Evolutionary conservation across 116 monocot species (phyloP), one percentile per base, ranked within the genome.

Genomic region (Dioscorea cayenensis): DNA sequence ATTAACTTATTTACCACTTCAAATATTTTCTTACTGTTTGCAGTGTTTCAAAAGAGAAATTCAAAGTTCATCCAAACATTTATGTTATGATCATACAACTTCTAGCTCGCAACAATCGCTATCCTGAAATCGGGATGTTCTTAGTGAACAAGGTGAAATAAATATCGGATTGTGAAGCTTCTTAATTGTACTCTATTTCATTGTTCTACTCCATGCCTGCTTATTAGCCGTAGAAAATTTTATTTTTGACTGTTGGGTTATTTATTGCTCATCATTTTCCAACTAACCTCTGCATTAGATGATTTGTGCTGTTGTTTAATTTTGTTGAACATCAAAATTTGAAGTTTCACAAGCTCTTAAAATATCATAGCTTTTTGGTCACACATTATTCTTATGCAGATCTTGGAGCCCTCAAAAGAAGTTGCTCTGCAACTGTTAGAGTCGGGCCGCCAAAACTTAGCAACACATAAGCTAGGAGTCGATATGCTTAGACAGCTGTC

Each of bases 381-480:
- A 19, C 18, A 7, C 18, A 28, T 69, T 27, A 14, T 67, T 75
- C 3, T 74, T 9, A 28, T 75, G 68, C 91, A 99, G 99, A 89
- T 99, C 49, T 60, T 94, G 50, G 91, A 94, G 52, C 94, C 99
- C 8, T 99, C 91, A 28, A 94, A 91, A 80, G 94, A 87, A 80
- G 84, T 89, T 67, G 89, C 91, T 29, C 58, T 99, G 51, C 94
- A 91, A 79, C 81, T 99, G 5, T 36, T 91, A 28, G 85, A 89
- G 16, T 74, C 75, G 38, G 88, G 89, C 11, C 84, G 59, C 28
- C 78, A 89, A 67, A 76, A 83, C 79, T 67, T 73, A 12, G 81
- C 79, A 48, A 84, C 80, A 14, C 77, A 82, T 76, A 99, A 89
- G 75, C 70, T 99, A 78, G 99, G 99, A 18, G 66, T 84, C 64